These are phyloP conservation scores for Beauveria pseudobassiana DNA, from an alignment of 2,329 filamentous ascomycete species.

Conservation along the genomic window DNA sequence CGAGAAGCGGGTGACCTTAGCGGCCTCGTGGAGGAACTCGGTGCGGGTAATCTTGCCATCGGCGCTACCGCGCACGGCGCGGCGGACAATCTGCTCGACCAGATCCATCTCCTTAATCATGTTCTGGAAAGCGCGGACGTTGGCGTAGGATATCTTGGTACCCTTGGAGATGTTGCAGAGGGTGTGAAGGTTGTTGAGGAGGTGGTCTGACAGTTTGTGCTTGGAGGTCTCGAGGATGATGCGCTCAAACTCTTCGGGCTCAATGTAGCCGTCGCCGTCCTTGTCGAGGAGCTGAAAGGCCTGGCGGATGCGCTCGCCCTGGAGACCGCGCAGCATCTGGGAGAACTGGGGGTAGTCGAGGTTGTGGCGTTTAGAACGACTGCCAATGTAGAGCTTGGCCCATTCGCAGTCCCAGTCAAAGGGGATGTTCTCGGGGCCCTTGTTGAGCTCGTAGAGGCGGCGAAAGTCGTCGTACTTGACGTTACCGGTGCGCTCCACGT, in stretches of 20 bases:
- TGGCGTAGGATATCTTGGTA: constrained; percentile 94
- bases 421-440: constrained; percentile 74
- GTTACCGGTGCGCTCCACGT: constrained; percentile 71
- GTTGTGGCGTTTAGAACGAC: constrained; percentile 77
- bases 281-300: constrained; percentile 89
- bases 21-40: constrained; percentile 92
- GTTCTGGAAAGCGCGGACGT: constrained; percentile 96
- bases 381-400: constrained; percentile 89
- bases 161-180: constrained; percentile 90
- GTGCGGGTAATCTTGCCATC: constrained; percentile 92
- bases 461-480: constrained; percentile 90
- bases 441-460: constrained; percentile 78
- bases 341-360: constrained; percentile 96
- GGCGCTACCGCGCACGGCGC: constrained; percentile 71
- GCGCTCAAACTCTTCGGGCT: constrained; percentile 90
- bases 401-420: constrained; percentile 98
- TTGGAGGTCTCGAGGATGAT: constrained; percentile 89
- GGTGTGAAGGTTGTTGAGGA: constrained; percentile 82
- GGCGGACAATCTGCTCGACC: constrained; percentile 85
- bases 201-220: constrained; percentile 95
- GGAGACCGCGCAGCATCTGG: constrained; percentile 92
- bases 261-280: constrained; percentile 89
- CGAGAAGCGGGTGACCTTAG: constrained; percentile 85
- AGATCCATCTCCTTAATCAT: constrained; percentile 97
- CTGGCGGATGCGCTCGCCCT: constrained; percentile 92